These are phyloP conservation scores for Bifiguratus adelaidae DNA, from an alignment of 192 early-diverging fungal species.

Conservation along the genomic window DNA sequence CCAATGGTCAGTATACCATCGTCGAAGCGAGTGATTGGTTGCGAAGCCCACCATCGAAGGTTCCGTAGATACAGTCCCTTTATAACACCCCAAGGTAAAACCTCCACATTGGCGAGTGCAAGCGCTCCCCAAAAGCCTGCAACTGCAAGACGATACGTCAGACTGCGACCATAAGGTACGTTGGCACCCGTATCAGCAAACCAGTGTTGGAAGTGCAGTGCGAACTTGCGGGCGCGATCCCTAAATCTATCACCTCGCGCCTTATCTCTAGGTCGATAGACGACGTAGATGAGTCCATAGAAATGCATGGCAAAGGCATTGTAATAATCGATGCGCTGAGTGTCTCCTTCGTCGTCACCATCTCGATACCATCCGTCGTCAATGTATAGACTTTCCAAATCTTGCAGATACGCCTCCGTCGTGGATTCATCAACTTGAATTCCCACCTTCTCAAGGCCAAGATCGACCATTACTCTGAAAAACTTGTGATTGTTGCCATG, in stretches of 20 bases:
- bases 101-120: background rate
- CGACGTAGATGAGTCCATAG: conserved; percentile 4
- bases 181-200: background rate
- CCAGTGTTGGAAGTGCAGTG: conserved; percentile 3
- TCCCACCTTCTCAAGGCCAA: background rate
- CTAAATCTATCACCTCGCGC: background rate
- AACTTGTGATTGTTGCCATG: conserved; percentile 1
- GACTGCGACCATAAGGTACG: background rate
- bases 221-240: background rate
- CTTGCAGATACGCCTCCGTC: background rate
- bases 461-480: conserved; percentile 2
- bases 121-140: conserved; percentile 3
- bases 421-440: background rate
- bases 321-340: conserved; percentile 1
- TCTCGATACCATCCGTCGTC: conserved; percentile 4
- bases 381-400: conserved; percentile 1
- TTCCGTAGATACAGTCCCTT: conserved; percentile 2
- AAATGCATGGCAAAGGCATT: conserved; percentile 4
- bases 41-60: background rate
- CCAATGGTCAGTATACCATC: background rate
- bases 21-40: background rate
- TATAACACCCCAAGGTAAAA: conserved; percentile 1
- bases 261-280: background rate
- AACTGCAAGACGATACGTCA: background rate
- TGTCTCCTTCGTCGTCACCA: background rate